Conservation (phyloP, 2,329 filamentous ascomycete species). For the Chaetomium sp. region DNA sequence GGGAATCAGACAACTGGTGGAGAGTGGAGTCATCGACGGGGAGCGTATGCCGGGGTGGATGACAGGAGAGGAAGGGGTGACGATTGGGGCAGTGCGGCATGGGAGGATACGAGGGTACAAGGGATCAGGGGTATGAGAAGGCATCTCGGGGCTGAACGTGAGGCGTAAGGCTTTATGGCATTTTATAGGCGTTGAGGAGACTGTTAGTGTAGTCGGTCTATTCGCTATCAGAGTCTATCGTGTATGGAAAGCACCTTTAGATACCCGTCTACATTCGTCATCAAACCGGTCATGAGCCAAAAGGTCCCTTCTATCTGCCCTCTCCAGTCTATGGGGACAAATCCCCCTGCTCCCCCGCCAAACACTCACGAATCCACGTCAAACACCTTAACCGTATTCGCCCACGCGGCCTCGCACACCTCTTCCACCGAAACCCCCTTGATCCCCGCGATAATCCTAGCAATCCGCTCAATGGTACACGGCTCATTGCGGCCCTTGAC, state of each 20-base stretch:
- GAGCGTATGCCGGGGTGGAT: conserved; percentile 82
- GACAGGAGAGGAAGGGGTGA: conserved; percentile 80
- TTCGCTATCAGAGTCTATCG: not conserved
- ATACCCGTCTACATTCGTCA: not conserved
- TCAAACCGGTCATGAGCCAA: too few species aligned
- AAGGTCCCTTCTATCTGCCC: too few species aligned
- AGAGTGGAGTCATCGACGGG: conserved; percentile 68
- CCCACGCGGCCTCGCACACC: conserved; percentile 80
- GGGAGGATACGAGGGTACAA: conserved; percentile 58
- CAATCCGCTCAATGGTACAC: conserved; percentile 77
- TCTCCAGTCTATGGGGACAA: not conserved
- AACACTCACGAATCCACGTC: conserved; percentile 49
- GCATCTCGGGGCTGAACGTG: not conserved
- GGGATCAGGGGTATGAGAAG: conserved; percentile 44
- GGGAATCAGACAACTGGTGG: conserved; percentile 70
- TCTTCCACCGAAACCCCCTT: conserved; percentile 75
- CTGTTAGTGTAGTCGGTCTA: not conserved
- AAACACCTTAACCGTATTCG: conserved; percentile 75
- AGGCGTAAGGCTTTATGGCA: too few species aligned
- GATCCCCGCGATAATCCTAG: conserved; percentile 79
- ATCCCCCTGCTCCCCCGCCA: not conserved
- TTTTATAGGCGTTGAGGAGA: too few species aligned
- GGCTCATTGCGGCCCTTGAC: conserved; percentile 95
- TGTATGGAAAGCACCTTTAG: not conserved
- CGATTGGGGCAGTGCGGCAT: conserved; percentile 59